Evolutionary conservation across 148 eudicot species (phyloP).

Genomic region (Gaultheria prostrata): DNA sequence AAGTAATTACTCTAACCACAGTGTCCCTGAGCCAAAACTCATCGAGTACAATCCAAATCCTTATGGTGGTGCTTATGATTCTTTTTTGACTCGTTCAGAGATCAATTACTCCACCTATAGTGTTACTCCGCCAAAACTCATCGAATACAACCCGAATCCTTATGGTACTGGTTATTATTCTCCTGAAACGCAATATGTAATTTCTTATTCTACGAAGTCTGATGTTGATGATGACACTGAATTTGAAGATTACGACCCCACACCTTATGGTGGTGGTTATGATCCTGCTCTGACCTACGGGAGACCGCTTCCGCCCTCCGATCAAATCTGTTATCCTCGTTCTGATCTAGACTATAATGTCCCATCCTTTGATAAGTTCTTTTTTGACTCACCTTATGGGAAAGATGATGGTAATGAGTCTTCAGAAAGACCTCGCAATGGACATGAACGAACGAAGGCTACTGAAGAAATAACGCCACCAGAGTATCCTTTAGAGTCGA

Average conservation of each 20-base stretch:
- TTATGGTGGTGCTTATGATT: conserved; percentile 24
- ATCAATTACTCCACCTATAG: conserved; percentile 19
- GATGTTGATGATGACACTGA: conserved; percentile 25
- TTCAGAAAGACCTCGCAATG: conserved; percentile 11
- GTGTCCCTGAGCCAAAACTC: conserved; percentile 18
- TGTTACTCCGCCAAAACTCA: conserved; percentile 13
- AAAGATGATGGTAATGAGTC: conserved; percentile 3
- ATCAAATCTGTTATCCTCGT: conserved; percentile 60
- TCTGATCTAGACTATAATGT: conserved; percentile 17
- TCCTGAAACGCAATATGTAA: conserved; percentile 15
- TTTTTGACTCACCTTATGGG: conserved; percentile 32
- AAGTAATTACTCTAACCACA: conserved; percentile 17
- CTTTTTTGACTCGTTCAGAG: conserved; percentile 14
- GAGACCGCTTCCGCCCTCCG: conserved; percentile 61
- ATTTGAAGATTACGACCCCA: conserved; percentile 29
- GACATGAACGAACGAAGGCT: conserved; percentile 9
- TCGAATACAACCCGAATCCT: conserved; percentile 31
- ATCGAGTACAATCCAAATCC: conserved; percentile 9
- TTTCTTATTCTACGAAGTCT: conserved; percentile 26
- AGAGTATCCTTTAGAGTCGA: conserved; percentile 12
- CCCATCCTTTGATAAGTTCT: conserved; percentile 12
- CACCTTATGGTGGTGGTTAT: conserved; percentile 59
- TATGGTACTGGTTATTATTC: conserved; percentile 21
- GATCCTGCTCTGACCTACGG: conserved; percentile 54
- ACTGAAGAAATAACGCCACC: conserved; percentile 2